Conservation (phyloP, 352 stramenopile species). For the Globisporangium emineosum region DNA sequence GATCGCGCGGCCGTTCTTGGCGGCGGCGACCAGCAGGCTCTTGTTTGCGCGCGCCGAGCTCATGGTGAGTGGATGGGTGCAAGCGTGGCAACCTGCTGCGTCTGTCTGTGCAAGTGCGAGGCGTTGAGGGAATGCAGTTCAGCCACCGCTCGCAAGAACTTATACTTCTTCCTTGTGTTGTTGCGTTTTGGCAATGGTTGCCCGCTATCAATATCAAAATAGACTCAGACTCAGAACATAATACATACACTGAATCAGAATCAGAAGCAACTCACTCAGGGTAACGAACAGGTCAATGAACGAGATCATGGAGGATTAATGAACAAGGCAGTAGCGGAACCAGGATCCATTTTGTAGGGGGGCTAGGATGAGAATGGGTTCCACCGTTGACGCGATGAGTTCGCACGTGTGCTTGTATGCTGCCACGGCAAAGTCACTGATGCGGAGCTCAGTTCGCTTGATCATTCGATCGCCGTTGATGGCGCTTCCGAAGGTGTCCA, state of each 20-base stretch:
- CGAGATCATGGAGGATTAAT: background rate
- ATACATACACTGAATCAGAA: no score
- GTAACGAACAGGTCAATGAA: no score
- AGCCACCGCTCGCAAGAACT: no score
- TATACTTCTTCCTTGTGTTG: no score
- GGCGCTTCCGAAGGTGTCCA: background rate
- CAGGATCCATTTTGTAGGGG: no score
- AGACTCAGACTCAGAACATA: no score
- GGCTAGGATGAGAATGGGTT: background rate
- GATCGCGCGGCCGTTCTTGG: conserved; percentile 73
- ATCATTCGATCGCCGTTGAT: background rate
- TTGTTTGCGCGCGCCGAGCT: conserved; percentile 13
- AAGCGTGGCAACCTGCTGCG: background rate
- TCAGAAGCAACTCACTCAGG: no score
- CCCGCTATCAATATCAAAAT: no score
- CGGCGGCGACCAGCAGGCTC: conserved; percentile 37
- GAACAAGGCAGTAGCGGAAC: no score
- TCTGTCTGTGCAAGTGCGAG: background rate
- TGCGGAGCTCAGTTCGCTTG: background rate
- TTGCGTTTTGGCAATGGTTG: no score
- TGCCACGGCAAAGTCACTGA: background rate
- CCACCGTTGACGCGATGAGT: background rate
- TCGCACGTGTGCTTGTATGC: background rate
- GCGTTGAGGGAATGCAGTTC: background rate
- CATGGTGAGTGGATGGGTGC: background rate